Percentiles rank a stretch among this genome's conserved stretches.
Conservation (phyloP, 306 rosid species). For the Argentina anserina region DNA sequence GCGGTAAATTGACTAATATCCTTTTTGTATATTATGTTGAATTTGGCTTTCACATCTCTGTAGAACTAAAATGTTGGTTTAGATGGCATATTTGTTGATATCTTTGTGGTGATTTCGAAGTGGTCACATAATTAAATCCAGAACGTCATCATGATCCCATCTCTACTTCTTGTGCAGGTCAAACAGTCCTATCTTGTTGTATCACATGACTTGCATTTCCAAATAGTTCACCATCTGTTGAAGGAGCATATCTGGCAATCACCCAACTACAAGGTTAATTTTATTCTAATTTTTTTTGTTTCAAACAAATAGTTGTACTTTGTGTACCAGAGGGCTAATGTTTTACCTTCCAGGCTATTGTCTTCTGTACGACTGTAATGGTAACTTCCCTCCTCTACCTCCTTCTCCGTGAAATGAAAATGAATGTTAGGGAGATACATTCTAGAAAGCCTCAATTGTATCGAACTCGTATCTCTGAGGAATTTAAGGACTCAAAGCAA, state of each 20-base stretch:
- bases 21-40: not conserved
- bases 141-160: constrained; percentile 15
- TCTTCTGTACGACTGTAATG: constrained; percentile 84
- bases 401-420: constrained; percentile 80
- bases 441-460: constrained; percentile 84
- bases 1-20: not conserved
- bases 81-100: not conserved
- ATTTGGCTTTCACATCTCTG: not conserved
- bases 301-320: constrained; percentile 17
- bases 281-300: constrained; percentile 11
- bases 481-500: constrained; percentile 69
- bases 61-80: not conserved
- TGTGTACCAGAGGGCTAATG: constrained; percentile 18
- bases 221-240: constrained; percentile 62
- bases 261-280: constrained; percentile 74
- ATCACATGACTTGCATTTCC: constrained; percentile 74
- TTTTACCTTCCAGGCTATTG: constrained; percentile 63
- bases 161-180: constrained; percentile 48
- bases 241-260: constrained; percentile 64
- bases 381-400: constrained; percentile 67
- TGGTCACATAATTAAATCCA: not conserved
- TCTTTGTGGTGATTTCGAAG: not conserved
- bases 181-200: constrained; percentile 68
- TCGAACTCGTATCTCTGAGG: constrained; percentile 81
- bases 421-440: constrained; percentile 91